phyloP scores from a whole-genome alignment of 805 yeast species.

The Candida sakaeoensis region DNA sequence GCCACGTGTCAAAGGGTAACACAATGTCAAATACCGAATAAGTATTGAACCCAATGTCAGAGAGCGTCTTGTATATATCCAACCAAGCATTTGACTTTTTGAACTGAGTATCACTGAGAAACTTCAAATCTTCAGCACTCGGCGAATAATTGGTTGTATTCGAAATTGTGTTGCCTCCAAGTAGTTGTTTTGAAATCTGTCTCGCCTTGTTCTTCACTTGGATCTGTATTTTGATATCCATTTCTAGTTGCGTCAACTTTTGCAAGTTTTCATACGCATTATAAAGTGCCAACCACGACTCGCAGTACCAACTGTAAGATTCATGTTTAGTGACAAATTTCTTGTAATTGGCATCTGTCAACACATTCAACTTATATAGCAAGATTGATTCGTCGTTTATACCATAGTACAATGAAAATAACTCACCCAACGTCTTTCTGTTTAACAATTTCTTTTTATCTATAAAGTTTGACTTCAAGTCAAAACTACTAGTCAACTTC shows the following conservation, averaged over 20 bases:
- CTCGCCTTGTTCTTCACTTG: conserved; percentile 59
- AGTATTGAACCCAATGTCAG: conserved; percentile 38
- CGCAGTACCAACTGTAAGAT: conserved; percentile 65
- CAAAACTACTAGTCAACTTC: conserved; percentile 21
- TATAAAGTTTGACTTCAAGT: conserved; percentile 13
- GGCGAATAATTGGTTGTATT: conserved; percentile 12
- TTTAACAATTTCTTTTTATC: conserved; percentile 26
- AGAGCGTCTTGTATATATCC: conserved; percentile 36
- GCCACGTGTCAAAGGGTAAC: conserved; percentile 37
- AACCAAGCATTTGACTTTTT: conserved; percentile 33
- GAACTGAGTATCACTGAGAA: conserved; percentile 31
- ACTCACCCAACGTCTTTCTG: conserved; percentile 46
- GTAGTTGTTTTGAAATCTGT: conserved; percentile 37
- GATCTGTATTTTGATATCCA: conserved; percentile 52
- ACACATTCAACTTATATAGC: conserved; percentile 50
- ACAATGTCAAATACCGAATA: conserved; percentile 37
- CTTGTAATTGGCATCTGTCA: conserved; percentile 34
- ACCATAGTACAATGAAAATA: conserved; percentile 58
- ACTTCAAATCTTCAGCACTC: conserved; percentile 19
- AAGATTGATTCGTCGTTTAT: conserved; percentile 61
- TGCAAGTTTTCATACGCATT: conserved; percentile 44
- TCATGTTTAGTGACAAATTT: conserved; percentile 52
- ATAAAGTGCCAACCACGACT: conserved; percentile 55
- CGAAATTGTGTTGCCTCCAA: conserved; percentile 19
- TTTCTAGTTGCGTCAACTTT: conserved; percentile 44